Percentiles rank a stretch among this genome's conserved stretches.
Conservation (phyloP, 441 rosid species). For the Cnidoscolus chayamansa region DNA sequence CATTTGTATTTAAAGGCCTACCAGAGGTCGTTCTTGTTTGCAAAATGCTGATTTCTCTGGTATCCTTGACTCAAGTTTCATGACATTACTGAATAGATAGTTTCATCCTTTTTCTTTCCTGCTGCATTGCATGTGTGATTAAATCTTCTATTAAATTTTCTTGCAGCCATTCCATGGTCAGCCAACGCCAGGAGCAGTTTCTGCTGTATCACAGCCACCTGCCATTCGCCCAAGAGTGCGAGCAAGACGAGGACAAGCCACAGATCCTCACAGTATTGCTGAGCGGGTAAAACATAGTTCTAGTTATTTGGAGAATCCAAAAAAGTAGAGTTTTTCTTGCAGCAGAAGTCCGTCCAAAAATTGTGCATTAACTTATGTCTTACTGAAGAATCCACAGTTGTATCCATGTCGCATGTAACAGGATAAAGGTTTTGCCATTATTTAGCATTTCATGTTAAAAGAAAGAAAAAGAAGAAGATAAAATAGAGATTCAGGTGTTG, state of each 20-base stretch:
- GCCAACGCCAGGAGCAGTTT: slow-evolving; percentile 56
- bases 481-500: background rate
- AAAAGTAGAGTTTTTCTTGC: background rate
- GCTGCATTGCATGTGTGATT: background rate
- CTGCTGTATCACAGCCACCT: slow-evolving; percentile 77
- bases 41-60: background rate
- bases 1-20: background rate
- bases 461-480: background rate
- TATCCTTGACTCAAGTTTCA: background rate
- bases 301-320: background rate
- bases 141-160: background rate
- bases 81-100: background rate
- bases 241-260: slow-evolving; percentile 85
- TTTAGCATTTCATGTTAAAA: background rate
- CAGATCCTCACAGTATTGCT: slow-evolving; percentile 84
- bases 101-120: background rate
- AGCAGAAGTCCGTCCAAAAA: background rate
- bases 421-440: background rate
- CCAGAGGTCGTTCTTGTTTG: background rate
- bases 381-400: background rate
- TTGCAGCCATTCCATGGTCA: slow-evolving; percentile 73
- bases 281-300: slow-evolving; percentile 59
- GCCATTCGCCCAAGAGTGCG: slow-evolving; percentile 67
- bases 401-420: background rate
- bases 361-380: background rate